phyloP scores from a whole-genome alignment of 2,329 filamentous ascomycete genomes.

The Esteya vermicola region DNA sequence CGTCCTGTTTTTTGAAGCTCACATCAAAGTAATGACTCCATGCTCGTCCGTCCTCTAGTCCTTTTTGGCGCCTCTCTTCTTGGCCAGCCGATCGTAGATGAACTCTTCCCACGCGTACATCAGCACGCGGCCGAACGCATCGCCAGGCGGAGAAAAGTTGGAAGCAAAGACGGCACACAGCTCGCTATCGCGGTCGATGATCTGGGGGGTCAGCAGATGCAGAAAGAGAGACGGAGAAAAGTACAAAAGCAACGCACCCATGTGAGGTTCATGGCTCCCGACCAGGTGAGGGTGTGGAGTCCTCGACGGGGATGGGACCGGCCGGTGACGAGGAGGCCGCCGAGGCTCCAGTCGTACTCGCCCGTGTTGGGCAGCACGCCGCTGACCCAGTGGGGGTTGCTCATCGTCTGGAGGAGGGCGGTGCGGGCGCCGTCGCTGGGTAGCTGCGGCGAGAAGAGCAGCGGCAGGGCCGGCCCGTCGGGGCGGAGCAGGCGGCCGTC shows the following conservation, averaged over 20 bases:
- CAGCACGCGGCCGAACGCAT: conserved; percentile 19
- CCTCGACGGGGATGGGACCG: conserved; percentile 19
- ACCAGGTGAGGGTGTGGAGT: conserved; percentile 26
- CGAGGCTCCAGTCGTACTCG: conserved; percentile 25
- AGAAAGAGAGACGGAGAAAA: background rate
- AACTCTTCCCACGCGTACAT: conserved; percentile 22
- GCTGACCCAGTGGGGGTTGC: conserved; percentile 14
- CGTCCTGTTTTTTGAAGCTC: too few relatives aligned
- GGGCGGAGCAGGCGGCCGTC: conserved; percentile 31
- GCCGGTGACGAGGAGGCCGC: conserved; percentile 24
- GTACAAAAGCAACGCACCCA: conserved; percentile 22
- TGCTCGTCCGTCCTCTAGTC: too few relatives aligned
- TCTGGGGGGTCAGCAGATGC: conserved; percentile 8
- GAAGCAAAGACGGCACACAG: conserved; percentile 26
- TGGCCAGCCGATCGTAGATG: conserved; percentile 21
- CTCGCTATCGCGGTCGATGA: conserved; percentile 21
- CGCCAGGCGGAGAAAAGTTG: conserved; percentile 27
- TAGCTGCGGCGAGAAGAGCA: conserved; percentile 34
- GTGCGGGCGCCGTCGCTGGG: conserved; percentile 9
- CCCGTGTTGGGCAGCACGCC: conserved; percentile 17
- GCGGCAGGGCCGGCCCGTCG: conserved; percentile 19
- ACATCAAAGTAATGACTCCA: too few relatives aligned
- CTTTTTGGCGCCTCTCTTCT: too few relatives aligned
- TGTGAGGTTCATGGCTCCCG: conserved; percentile 28
- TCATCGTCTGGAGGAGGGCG: conserved; percentile 15